phyloP scores from a whole-genome alignment of 1,284 basidiomycete species.

The Meripilus lineatus region DNA sequence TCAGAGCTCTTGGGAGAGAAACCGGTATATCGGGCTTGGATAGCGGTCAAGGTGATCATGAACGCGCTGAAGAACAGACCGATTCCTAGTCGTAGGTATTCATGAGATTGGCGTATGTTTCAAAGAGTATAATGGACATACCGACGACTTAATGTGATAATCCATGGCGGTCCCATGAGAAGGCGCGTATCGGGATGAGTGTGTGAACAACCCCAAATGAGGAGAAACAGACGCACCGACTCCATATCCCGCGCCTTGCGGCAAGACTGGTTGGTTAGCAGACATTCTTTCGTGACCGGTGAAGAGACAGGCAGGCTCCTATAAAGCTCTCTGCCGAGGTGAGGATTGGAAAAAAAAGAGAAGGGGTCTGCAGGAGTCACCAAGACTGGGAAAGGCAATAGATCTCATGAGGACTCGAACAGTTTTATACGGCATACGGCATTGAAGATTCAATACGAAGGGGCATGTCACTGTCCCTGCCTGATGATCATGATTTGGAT shows the following conservation, averaged over 20 bases:
- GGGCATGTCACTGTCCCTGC: too few species aligned
- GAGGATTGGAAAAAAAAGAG: too few species aligned
- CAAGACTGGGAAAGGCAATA: too few species aligned
- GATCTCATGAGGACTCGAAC: too few species aligned
- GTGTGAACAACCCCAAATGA: too few species aligned
- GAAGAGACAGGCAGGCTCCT: too few species aligned
- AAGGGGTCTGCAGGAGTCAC: too few species aligned
- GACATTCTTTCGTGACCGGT: too few species aligned
- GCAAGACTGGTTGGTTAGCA: conserved; percentile 23
- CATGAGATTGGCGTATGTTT: conserved; percentile 2
- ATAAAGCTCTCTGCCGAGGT: too few species aligned
- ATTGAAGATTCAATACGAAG: too few species aligned
- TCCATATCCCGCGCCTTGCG: conserved; percentile 53
- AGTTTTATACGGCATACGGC: too few species aligned
- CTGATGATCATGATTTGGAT: too few species aligned
- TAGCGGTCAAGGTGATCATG: conserved; percentile 66
- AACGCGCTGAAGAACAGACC: conserved; percentile 79
- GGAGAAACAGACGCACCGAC: conserved; percentile 58
- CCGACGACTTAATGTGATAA: conserved; percentile 38
- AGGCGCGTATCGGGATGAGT: neutral
- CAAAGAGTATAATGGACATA: conserved; percentile 22
- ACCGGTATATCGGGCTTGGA: conserved; percentile 70
- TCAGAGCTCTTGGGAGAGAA: conserved; percentile 69
- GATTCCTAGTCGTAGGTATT: conserved; percentile 46
- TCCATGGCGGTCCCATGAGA: conserved; percentile 3